These are phyloP conservation scores for Coffea humblotiana DNA, from an alignment of 305 asterid genomes.

Conservation along the genomic window DNA sequence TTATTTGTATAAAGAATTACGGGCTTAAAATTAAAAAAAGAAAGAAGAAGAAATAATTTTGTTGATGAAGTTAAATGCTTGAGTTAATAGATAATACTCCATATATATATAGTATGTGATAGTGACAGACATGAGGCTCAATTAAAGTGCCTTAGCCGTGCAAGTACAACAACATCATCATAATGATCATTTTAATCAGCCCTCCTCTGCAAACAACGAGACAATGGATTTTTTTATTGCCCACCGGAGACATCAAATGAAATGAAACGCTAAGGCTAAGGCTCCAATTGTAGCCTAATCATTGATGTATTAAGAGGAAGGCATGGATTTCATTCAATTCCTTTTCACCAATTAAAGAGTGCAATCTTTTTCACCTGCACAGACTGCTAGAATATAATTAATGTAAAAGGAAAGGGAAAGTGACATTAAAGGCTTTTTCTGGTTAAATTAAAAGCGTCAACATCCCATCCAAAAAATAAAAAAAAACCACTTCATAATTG, in stretches of 20 bases:
- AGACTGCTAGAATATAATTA: no score
- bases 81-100: neutral
- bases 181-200: neutral
- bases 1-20: neutral
- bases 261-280: neutral
- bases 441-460: neutral
- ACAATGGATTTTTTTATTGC: neutral
- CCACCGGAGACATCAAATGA: neutral
- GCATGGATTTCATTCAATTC: no score
- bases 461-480: neutral
- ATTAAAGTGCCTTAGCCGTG: neutral
- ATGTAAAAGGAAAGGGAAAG: neutral
- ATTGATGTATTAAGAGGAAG: neutral
- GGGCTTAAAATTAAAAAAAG: no score
- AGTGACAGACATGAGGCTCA: neutral
- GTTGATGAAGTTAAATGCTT: neutral
- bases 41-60: neutral
- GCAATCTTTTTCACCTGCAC: no score
- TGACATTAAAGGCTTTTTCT: neutral
- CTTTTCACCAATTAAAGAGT: neutral
- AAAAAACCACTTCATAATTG: neutral
- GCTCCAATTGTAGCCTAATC: neutral
- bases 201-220: neutral
- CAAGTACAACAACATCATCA: neutral
- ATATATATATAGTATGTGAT: neutral